Evolutionary conservation across 1,284 basidiomycete genomes (phyloP), one percentile per base, ranked within the genome.

Genomic region (Agroathelia rolfsii): DNA sequence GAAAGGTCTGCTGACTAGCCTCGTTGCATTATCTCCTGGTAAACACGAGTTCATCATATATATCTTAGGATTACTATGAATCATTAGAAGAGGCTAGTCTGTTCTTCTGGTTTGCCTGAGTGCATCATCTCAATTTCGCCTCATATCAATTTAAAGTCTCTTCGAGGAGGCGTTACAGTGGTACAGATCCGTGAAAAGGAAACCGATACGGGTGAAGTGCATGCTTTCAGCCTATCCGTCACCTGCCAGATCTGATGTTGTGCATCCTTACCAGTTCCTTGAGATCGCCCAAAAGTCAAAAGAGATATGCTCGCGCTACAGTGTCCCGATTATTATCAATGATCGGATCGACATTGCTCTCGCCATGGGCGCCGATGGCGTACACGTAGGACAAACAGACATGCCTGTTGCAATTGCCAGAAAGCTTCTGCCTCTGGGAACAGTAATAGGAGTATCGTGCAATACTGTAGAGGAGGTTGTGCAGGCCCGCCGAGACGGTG

Each of bases 361-460:
- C 17, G 83, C 85, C 6, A 62, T 86, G 15, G 62, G 71, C 32
- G 80, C 79, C 2, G 74, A 76, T 30, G 92, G 87, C 4, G 76
- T 96, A 7, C 93, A 97, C 49, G 64, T 97, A 31, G 93, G 93
- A 3, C 93, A 97, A 59, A 74, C 76, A 0, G 93, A 97, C 52
- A 85, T 93, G 67, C 76, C 86, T 2, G 64, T 88, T 1, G 43
- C 61, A 2, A 49, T 77, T 17, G 90, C 85, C 0, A 76, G 86
- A 19, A 50, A 52, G 11, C 62, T 93, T 4, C 64, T 96, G 1
- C 87, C 87, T 0, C 50, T 65, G 1, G 69, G 70, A 12, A 64
- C 79, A 1, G 68, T 95, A 41, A 74, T 97, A 25, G 93, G 93
- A 1, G 67, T 92, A 11, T 86, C 82, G 12, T 85, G 85, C 46